Percentiles rank a stretch among this genome's conserved stretches.
These are phyloP conservation scores for Blumeriella jaapii DNA, from an alignment of 2,329 filamentous ascomycete genomes.

Conservation along the genomic window DNA sequence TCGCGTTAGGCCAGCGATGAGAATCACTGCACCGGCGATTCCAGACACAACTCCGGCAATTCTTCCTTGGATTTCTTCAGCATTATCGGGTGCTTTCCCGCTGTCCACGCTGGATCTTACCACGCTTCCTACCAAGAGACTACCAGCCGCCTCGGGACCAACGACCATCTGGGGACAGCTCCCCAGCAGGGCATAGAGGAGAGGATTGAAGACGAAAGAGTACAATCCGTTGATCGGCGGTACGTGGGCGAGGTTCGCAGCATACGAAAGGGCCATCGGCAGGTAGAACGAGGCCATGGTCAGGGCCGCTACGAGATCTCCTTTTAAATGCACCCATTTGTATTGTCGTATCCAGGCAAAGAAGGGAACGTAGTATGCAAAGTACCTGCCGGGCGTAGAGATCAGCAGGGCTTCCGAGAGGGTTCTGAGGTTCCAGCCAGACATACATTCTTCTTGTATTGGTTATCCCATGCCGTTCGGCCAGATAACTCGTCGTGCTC, in stretches of 20 bases:
- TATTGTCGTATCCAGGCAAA: slow-evolving; percentile 88
- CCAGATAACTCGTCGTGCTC: slow-evolving; percentile 61
- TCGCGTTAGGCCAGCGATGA: slow-evolving; percentile 74
- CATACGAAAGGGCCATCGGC: slow-evolving; percentile 89
- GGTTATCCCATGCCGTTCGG: slow-evolving; percentile 61
- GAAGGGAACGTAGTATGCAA: slow-evolving; percentile 87
- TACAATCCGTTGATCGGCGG: slow-evolving; percentile 92
- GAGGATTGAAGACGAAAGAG: slow-evolving; percentile 82
- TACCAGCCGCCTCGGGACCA: slow-evolving; percentile 88
- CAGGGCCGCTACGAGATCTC: slow-evolving; percentile 77
- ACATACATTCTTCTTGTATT: slow-evolving; percentile 63
- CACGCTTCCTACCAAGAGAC: slow-evolving; percentile 77
- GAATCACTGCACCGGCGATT: slow-evolving; percentile 76
- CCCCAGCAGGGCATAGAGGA: slow-evolving; percentile 83
- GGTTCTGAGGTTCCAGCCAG: neutral
- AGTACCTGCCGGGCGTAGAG: slow-evolving; percentile 46
- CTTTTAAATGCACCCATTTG: slow-evolving; percentile 65
- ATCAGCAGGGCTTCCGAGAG: slow-evolving; percentile 8
- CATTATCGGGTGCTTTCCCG: slow-evolving; percentile 52
- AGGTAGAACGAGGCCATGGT: slow-evolving; percentile 99
- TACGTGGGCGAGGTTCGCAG: slow-evolving; percentile 83
- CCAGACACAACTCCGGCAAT: slow-evolving; percentile 83
- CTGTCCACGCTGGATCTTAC: slow-evolving; percentile 65
- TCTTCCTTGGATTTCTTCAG: slow-evolving; percentile 58
- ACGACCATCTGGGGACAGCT: slow-evolving; percentile 90